phyloP scores from a whole-genome alignment of 1,139 yeast species.

The Debaryomycetaceae sp. region DNA sequence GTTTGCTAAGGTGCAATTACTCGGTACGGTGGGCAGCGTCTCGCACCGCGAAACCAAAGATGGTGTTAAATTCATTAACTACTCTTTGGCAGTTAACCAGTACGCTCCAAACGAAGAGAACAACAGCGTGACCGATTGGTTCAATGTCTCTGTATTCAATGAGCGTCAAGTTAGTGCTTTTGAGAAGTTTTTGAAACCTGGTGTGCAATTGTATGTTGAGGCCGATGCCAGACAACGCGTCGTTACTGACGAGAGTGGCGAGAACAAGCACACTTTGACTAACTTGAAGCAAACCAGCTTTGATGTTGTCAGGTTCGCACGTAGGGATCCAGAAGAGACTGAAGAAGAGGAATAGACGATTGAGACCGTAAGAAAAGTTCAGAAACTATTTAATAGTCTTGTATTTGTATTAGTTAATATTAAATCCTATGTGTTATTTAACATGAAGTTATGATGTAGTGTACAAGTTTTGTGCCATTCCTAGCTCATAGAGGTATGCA shows the following conservation, averaged over 20 bases:
- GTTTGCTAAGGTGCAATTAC: constrained; percentile 42
- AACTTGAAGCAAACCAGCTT: constrained; percentile 34
- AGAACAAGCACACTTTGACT: constrained; percentile 27
- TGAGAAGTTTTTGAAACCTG: constrained; percentile 39
- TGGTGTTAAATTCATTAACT: constrained; percentile 37
- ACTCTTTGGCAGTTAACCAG: constrained; percentile 45
- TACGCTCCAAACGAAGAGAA: constrained; percentile 30
- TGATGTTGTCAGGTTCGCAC: constrained; percentile 41
- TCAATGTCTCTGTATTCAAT: constrained; percentile 39
- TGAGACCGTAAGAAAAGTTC: too few species aligned
- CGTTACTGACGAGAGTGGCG: constrained; percentile 33
- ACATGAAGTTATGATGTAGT: background rate
- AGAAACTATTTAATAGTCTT: background rate
- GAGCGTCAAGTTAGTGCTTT: constrained; percentile 37
- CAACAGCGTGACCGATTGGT: constrained; percentile 39
- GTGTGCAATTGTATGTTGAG: constrained; percentile 42
- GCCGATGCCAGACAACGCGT: constrained; percentile 37
- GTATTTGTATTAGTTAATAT: background rate
- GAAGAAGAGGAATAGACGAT: constrained; percentile 4
- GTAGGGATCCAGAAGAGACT: constrained; percentile 19
- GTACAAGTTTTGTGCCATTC: constrained; percentile 12
- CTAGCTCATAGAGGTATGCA: constrained; percentile 69
- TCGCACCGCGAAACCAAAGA: constrained; percentile 36
- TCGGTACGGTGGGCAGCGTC: constrained; percentile 43
- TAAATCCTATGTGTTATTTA: background rate